Base-by-base conservation (phyloP, 805 yeast genomes). In the Scheffersomyces spartinae region DNA sequence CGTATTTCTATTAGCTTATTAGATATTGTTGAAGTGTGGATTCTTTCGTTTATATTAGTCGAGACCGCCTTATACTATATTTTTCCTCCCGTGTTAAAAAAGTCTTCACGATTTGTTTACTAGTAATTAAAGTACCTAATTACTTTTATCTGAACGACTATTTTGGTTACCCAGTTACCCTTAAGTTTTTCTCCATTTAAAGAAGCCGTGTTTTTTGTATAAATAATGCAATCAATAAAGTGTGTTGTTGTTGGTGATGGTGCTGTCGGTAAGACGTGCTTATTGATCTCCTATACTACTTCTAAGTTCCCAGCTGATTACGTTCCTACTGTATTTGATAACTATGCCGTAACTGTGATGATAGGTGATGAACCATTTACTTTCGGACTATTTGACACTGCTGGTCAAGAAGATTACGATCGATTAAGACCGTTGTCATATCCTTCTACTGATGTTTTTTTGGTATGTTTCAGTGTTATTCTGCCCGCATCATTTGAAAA, bases 211-310 rank as follows among this genome's bases (percentile, higher is more conserved):
- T n/a, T n/a, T n/a, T n/a, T n/a, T n/a, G n/a, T n/a, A n/a, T n/a
- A n/a, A 12, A 27, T 12, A 23, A 67, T 68, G 72, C 70, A 65
- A 48, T 64, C 76, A 32, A 68, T 81, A 54, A 88, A 88, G 61
- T 91, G 97, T 68, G 97, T 91, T 39, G 96, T 88, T 38, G 97
- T 91, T 29, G 98, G 98, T 39, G 98, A 91, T 61, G 98, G 98
- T 82, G 97, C 97, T 42, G 97, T 91, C 36, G 98, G 98, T 43
- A 88, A 85, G 68, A 88, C 97, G 11, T 88, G 97, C 62, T 72
- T 91, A 36, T 69, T 91, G 41, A 88, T 88, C 47, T 86, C 96
- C 36, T 88, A 88, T 59, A 88, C 97, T 27, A 88, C 95, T 33
- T 82, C 84, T 61, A 91, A 88, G 53, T 88, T 88, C 58, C 98